These are phyloP conservation scores for Trypanosoma melophagium DNA, from an alignment of 208 protist species.

Conservation along the genomic window DNA sequence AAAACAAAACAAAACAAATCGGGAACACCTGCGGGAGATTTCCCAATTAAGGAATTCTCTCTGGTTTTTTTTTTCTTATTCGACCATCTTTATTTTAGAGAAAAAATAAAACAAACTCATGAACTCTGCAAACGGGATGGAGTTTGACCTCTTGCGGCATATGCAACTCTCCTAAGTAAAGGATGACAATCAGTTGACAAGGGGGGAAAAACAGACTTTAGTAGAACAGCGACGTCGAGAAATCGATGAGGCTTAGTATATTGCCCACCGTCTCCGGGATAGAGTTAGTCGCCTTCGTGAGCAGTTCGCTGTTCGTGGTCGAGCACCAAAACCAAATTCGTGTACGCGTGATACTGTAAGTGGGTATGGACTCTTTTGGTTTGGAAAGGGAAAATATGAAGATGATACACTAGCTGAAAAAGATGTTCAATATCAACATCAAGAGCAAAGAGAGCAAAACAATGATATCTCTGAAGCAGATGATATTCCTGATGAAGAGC, in stretches of 20 bases:
- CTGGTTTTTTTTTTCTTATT: too few species aligned
- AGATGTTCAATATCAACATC: not conserved
- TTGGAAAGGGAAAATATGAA: slow-evolving; percentile 25
- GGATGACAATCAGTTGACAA: slow-evolving; percentile 14
- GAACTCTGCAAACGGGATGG: not conserved
- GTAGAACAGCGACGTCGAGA: not conserved
- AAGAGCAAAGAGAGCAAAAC: not conserved
- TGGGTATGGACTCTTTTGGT: slow-evolving; percentile 25
- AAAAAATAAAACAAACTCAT: not conserved
- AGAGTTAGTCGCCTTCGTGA: slow-evolving; percentile 17
- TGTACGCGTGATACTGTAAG: slow-evolving; percentile 14
- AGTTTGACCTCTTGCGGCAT: slow-evolving; percentile 24
- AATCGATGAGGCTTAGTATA: slow-evolving; percentile 21
- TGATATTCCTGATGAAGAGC: slow-evolving; percentile 5
- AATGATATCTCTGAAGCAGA: not conserved
- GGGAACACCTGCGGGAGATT: too few species aligned
- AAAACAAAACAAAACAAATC: too few species aligned
- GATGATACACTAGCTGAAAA: slow-evolving; percentile 3
- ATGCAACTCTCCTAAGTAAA: slow-evolving; percentile 21
- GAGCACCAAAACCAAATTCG: slow-evolving; percentile 10
- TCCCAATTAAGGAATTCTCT: too few species aligned
- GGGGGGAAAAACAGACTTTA: slow-evolving; percentile 6
- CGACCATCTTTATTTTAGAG: too few species aligned
- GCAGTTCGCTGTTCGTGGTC: slow-evolving; percentile 15
- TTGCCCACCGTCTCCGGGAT: slow-evolving; percentile 13